phyloP scores from a whole-genome alignment of 805 yeast species.

The Hanseniaspora mollemarum region DNA sequence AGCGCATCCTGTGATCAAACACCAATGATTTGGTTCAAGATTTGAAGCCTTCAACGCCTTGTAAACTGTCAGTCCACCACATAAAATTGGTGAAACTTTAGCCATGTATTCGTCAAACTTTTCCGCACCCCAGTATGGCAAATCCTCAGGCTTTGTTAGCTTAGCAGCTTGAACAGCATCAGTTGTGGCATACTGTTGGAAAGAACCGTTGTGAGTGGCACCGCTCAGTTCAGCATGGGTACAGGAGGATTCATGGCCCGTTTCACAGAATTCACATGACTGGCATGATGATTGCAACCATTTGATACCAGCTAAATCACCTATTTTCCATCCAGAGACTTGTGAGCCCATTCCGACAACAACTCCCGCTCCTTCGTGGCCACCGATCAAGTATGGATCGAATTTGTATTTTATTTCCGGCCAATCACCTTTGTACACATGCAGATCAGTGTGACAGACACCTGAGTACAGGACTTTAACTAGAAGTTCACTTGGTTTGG shows the following conservation, averaged over 20 bases:
- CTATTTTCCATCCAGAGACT: slow-evolving; percentile 45
- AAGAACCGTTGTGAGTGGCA: slow-evolving; percentile 56
- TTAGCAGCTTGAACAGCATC: slow-evolving; percentile 79
- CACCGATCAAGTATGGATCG: slow-evolving; percentile 44
- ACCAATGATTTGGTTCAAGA: slow-evolving; percentile 56
- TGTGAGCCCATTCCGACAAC: slow-evolving; percentile 49
- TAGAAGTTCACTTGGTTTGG: slow-evolving; percentile 46
- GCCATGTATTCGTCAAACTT: slow-evolving; percentile 43
- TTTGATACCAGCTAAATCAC: slow-evolving; percentile 53
- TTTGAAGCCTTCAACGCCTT: slow-evolving; percentile 54
- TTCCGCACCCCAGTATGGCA: slow-evolving; percentile 13
- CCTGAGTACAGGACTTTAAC: slow-evolving; percentile 53
- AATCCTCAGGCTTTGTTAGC: slow-evolving; percentile 38
- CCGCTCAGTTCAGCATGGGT: slow-evolving; percentile 41
- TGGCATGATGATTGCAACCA: slow-evolving; percentile 56
- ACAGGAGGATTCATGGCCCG: slow-evolving; percentile 44
- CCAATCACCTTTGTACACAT: slow-evolving; percentile 63
- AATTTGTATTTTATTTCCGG: slow-evolving; percentile 41
- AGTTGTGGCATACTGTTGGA: slow-evolving; percentile 81
- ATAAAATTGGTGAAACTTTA: slow-evolving; percentile 49
- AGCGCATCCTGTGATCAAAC: slow-evolving; percentile 65
- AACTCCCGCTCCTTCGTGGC: slow-evolving; percentile 59
- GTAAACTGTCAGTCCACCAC: slow-evolving; percentile 60
- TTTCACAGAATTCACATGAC: slow-evolving; percentile 48
- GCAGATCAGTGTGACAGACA: slow-evolving; percentile 56